These are phyloP conservation scores for Echria macrotheca DNA, from an alignment of 495 filamentous ascomycete genomes.

Conservation along the genomic window DNA sequence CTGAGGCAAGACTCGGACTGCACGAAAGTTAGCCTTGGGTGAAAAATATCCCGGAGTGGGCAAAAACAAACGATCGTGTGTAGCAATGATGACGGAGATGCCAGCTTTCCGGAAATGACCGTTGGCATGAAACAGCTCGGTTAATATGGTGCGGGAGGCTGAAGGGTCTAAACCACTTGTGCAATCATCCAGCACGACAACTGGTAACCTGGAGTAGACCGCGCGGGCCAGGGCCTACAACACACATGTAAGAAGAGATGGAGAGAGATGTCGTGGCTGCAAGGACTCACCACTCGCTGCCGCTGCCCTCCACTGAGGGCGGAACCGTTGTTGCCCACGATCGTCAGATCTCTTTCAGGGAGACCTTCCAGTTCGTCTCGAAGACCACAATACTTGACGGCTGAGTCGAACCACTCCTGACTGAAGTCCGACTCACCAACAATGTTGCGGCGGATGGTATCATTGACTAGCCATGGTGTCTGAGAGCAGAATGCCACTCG, in stretches of 20 bases:
- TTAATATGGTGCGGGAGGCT: slow-evolving; percentile 52
- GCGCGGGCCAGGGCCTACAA: slow-evolving; percentile 30
- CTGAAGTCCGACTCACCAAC: slow-evolving; percentile 45
- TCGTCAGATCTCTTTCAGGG: slow-evolving; percentile 48
- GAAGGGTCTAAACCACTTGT: slow-evolving; percentile 55
- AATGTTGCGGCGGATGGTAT: slow-evolving; percentile 28
- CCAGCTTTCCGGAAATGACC: slow-evolving; percentile 13
- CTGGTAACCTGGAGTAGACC: slow-evolving; percentile 19
- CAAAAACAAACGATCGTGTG: slow-evolving; percentile 11
- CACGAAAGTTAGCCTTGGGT: no score
- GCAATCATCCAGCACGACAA: slow-evolving; percentile 39
- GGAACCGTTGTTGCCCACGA: slow-evolving; percentile 57
- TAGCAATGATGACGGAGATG: slow-evolving; percentile 10
- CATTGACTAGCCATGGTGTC: slow-evolving; percentile 33
- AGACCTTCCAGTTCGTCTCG: slow-evolving; percentile 44
- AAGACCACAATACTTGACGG: slow-evolving; percentile 53
- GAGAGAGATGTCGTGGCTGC: not conserved
- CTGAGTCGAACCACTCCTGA: slow-evolving; percentile 52
- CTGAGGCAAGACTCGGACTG: no score
- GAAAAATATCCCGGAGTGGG: no score
- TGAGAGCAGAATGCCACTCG: slow-evolving; percentile 28
- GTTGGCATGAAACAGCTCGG: slow-evolving; percentile 35
- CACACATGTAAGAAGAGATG: not conserved
- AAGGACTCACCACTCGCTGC: slow-evolving; percentile 43
- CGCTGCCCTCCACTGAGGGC: slow-evolving; percentile 60